phyloP scores from a whole-genome alignment of 257 asterid genomes.

The Gardenia jasminoides region DNA sequence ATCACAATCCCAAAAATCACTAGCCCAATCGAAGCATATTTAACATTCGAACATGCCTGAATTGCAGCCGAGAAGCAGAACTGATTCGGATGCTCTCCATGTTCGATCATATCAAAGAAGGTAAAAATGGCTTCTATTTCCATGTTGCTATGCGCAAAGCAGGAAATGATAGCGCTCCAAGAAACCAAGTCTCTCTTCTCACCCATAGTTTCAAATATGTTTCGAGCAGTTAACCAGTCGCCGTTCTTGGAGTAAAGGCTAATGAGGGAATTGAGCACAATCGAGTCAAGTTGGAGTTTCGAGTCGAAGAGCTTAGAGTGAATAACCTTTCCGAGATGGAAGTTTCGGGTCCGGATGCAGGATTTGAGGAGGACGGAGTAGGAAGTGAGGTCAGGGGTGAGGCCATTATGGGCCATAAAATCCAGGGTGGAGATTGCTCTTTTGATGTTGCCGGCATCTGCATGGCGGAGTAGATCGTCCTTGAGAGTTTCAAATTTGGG shows the following conservation, averaged over 20 bases:
- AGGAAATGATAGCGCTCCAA: slow-evolving; percentile 92
- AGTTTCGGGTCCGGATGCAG: slow-evolving; percentile 76
- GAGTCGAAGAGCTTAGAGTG: slow-evolving; percentile 60
- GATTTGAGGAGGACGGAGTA: slow-evolving; percentile 85
- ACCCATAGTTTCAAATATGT: slow-evolving; percentile 58
- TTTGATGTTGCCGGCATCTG: slow-evolving; percentile 53
- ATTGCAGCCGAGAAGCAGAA: slow-evolving; percentile 68
- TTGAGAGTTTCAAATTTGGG: slow-evolving; percentile 56
- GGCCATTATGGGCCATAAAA: slow-evolving; percentile 52
- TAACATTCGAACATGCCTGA: slow-evolving; percentile 63
- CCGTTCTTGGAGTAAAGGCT: slow-evolving; percentile 76
- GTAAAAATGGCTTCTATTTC: slow-evolving; percentile 46
- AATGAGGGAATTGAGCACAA: slow-evolving; percentile 77
- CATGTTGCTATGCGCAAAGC: slow-evolving; percentile 55
- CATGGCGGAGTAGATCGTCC: slow-evolving; percentile 50
- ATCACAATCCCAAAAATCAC: slow-evolving; percentile 62
- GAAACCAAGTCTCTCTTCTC: slow-evolving; percentile 67
- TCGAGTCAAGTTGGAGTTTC: slow-evolving; percentile 46
- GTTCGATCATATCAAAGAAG: slow-evolving; percentile 64
- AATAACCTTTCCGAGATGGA: slow-evolving; percentile 45
- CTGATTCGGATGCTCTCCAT: slow-evolving; percentile 73
- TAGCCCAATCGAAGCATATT: slow-evolving; percentile 51
- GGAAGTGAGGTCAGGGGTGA: slow-evolving; percentile 66
- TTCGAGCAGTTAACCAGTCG: slow-evolving; percentile 56
- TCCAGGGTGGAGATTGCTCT: slow-evolving; percentile 76